These are phyloP conservation scores for Nannochloropsis granulata DNA, from an alignment of 108 stramenopile species.

Conservation along the genomic window DNA sequence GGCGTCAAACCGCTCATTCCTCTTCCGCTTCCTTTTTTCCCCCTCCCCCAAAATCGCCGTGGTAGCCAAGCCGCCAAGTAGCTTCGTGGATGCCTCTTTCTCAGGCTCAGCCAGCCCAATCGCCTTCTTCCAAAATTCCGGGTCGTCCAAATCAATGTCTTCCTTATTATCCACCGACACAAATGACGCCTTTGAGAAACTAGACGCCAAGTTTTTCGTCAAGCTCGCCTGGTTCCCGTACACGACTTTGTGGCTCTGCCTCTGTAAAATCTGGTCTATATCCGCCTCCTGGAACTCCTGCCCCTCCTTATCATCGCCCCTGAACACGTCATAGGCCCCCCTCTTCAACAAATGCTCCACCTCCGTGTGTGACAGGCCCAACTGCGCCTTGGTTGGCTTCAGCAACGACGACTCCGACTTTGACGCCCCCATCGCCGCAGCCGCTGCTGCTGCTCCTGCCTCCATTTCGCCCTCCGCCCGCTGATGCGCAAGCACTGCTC, in stretches of 20 bases:
- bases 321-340: slow-evolving; percentile 47
- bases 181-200: slow-evolving; percentile 46
- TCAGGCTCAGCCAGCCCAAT: slow-evolving; percentile 37
- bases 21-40: not conserved
- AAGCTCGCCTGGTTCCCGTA: slow-evolving; percentile 10
- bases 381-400: not conserved
- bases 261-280: slow-evolving; percentile 41
- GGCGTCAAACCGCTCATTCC: not conserved
- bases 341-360: slow-evolving; percentile 44
- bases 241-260: slow-evolving; percentile 27
- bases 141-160: slow-evolving; percentile 46
- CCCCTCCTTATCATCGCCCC: slow-evolving; percentile 38
- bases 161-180: slow-evolving; percentile 37
- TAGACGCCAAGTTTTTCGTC: slow-evolving; percentile 7
- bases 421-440: not conserved
- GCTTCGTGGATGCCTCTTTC: not conserved
- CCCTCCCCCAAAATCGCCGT: not conserved
- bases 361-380: slow-evolving; percentile 14
- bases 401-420: not conserved
- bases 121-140: slow-evolving; percentile 48
- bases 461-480: not conserved
- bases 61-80: not conserved
- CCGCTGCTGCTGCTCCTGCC: slow-evolving; percentile 16
- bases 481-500: slow-evolving; percentile 68
- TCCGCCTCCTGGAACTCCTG: slow-evolving; percentile 40